A percentile compares a stretch with the other conserved stretches of the same genome.
Conservation (phyloP, 306 rosid species). For the Pterocarpus macrocarpus region DNA sequence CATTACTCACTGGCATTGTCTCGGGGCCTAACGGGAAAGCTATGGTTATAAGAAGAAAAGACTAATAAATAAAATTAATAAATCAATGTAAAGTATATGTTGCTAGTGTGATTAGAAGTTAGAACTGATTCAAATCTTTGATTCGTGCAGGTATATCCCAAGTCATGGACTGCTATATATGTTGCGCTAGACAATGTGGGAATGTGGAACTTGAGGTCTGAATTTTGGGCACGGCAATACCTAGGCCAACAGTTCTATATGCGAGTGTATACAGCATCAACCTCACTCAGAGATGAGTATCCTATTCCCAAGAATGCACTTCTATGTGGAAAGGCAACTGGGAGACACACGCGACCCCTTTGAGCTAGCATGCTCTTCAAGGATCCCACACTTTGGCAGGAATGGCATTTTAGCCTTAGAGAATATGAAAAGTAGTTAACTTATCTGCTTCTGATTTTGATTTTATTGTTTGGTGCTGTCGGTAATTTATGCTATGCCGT, state of each 20-base stretch:
- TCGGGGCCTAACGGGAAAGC: too few species aligned
- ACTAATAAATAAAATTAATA: too few species aligned
- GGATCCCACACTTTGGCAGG: constrained; percentile 20
- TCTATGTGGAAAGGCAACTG: constrained; percentile 90
- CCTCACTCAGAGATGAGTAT: constrained; percentile 87
- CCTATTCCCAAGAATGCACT: constrained; percentile 96
- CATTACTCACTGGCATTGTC: not conserved
- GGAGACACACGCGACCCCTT: constrained; percentile 90
- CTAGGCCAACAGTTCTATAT: constrained; percentile 91
- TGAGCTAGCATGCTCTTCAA: constrained; percentile 36
- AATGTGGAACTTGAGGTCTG: constrained; percentile 98
- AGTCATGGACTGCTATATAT: constrained; percentile 90
- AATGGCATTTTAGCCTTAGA: constrained; percentile 37
- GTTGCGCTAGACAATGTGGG: constrained; percentile 93
- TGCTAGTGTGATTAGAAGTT: not conserved
- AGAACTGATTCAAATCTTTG: not conserved
- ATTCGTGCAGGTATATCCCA: constrained; percentile 79
- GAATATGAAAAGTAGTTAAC: constrained; percentile 39
- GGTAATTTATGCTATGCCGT: constrained; percentile 27
- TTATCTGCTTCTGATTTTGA: constrained; percentile 41
- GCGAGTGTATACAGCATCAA: constrained; percentile 83
- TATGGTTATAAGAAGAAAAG: too few species aligned
- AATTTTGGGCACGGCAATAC: constrained; percentile 94
- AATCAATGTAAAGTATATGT: not conserved
- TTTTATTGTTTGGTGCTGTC: constrained; percentile 38